Evolutionary conservation across 2,329 filamentous ascomycete genomes (phyloP).

Genomic region (Sporothrix phasma): DNA sequence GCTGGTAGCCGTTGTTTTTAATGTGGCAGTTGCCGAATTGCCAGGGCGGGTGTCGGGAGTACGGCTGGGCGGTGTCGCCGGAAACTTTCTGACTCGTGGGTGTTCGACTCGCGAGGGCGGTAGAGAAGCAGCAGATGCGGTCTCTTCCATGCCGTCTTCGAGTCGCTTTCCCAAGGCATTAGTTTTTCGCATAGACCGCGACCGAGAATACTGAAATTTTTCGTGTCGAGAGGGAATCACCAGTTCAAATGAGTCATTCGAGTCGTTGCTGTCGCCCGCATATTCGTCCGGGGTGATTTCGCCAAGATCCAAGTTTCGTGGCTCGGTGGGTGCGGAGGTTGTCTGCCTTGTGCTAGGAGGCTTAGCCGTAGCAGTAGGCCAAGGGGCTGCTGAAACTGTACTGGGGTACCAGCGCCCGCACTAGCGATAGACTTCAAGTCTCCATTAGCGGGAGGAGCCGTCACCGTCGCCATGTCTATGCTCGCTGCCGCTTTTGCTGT

Average conservation of each 20-base stretch:
- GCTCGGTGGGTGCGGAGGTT: neutral
- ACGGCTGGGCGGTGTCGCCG: neutral
- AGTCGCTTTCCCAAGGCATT: neutral
- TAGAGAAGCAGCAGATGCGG: neutral
- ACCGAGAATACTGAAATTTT: slow-evolving; percentile 8
- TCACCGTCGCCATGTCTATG: neutral
- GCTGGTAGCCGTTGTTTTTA: neutral
- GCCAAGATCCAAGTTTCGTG: slow-evolving; percentile 5
- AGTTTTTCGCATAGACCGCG: neutral
- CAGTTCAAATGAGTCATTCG: slow-evolving; percentile 8
- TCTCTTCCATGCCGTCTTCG: neutral
- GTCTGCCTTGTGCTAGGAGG: neutral
- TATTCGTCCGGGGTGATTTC: slow-evolving; percentile 8
- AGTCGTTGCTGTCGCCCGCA: neutral
- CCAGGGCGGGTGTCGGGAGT: neutral
- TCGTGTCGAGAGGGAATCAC: neutral
- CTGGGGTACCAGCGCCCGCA: neutral
- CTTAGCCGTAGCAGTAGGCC: neutral
- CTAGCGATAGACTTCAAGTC: neutral
- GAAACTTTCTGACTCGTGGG: neutral
- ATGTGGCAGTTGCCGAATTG: neutral
- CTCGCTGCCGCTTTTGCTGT: neutral
- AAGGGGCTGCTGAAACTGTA: neutral
- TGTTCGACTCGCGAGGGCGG: neutral
- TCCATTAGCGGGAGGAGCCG: neutral